These are phyloP conservation scores for Penicillium sp. DNA, from an alignment of 2,329 filamentous ascomycete species.

Conservation along the genomic window DNA sequence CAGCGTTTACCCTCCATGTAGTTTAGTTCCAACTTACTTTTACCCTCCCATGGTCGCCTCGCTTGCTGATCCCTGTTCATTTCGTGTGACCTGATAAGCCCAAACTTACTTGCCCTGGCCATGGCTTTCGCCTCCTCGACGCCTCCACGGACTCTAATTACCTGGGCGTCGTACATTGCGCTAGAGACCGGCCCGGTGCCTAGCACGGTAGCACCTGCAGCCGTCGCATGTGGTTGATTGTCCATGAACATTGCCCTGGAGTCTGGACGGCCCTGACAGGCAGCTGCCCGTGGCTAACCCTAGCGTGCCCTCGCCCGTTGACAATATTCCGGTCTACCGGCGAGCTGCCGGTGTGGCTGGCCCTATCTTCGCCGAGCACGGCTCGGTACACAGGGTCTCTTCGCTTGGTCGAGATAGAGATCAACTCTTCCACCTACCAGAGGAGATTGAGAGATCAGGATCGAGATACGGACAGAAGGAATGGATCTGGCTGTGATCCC, in stretches of 20 bases:
- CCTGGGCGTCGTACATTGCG: background rate
- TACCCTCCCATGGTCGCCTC: background rate
- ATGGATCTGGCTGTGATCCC: background rate
- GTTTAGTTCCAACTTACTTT: background rate
- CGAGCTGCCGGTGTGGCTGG: conserved; percentile 14
- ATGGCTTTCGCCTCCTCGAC: conserved; percentile 1
- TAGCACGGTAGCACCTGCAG: conserved; percentile 7
- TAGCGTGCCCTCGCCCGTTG: background rate
- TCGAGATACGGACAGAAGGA: background rate
- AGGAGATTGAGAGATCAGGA: background rate
- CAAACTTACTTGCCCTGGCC: too few species aligned
- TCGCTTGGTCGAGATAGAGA: background rate
- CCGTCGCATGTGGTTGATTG: background rate
- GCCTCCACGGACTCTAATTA: background rate
- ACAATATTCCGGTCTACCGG: conserved; percentile 9
- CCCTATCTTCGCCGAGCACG: background rate
- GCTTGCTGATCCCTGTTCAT: conserved; percentile 2
- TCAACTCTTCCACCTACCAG: background rate
- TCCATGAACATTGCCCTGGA: too few species aligned
- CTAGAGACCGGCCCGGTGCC: conserved; percentile 14
- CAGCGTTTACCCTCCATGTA: background rate
- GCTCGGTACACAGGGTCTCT: background rate
- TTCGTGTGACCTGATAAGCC: conserved; percentile 9
- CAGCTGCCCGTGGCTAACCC: background rate
- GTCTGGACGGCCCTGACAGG: background rate